These are phyloP conservation scores for Xylariaceae sp. DNA, from an alignment of 2,329 filamentous ascomycete species.

Conservation along the genomic window DNA sequence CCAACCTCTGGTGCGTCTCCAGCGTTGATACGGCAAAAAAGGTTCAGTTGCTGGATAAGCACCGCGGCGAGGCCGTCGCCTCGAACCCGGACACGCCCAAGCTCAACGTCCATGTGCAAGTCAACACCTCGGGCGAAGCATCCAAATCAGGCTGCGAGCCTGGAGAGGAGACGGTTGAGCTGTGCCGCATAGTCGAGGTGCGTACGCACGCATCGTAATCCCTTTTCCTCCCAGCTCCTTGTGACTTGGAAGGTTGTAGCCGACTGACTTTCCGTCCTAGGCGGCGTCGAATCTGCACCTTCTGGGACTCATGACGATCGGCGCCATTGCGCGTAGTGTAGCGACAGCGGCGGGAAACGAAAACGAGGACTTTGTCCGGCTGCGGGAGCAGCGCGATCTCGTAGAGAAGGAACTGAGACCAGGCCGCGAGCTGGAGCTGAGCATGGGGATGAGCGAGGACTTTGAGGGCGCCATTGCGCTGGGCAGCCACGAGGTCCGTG, in stretches of 20 bases:
- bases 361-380: constrained; percentile 77
- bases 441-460: constrained; percentile 98
- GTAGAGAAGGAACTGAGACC: constrained; percentile 53
- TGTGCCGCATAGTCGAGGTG: constrained; percentile 66
- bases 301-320: constrained; percentile 92
- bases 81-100: constrained; percentile 26
- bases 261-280: no score
- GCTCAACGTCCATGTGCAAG: constrained; percentile 77
- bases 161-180: constrained; percentile 45
- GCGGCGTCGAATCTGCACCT: constrained; percentile 59
- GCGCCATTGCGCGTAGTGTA: constrained; percentile 78
- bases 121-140: constrained; percentile 88
- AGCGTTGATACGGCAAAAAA: constrained; percentile 87
- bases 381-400: constrained; percentile 63
- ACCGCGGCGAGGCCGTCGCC: constrained; percentile 53
- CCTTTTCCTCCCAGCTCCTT: no score
- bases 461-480: constrained; percentile 79
- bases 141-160: constrained; percentile 78
- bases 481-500: constrained; percentile 82
- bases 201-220: no score
- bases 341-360: constrained; percentile 67
- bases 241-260: no score
- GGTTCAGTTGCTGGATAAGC: constrained; percentile 70
- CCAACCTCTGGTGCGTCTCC: constrained; percentile 85
- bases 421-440: constrained; percentile 65